Evolutionary conservation across 78 protist genomes (phyloP).

Genomic region (Bigelowiella natans): DNA sequence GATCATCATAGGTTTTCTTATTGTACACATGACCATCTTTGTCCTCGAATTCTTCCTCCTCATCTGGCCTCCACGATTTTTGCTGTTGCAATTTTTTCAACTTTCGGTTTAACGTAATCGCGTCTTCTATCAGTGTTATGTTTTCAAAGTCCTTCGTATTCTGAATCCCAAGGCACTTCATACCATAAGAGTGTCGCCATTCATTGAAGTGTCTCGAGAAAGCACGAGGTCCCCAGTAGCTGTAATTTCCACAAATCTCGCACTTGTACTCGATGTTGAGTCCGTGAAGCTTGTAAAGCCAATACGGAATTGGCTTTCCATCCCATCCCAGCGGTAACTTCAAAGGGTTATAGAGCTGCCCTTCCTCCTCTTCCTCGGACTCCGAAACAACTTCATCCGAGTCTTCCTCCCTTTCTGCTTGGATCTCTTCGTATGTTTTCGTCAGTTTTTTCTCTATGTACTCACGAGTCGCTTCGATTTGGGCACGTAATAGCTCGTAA

Average conservation of each 20-base stretch:
- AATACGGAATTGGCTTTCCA: slow-evolving; percentile 96
- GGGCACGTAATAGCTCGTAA: background rate
- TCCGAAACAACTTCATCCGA: background rate
- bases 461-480: background rate
- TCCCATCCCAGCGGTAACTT: slow-evolving; percentile 87
- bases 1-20: slow-evolving; percentile 72
- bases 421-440: background rate
- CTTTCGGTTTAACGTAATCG: slow-evolving; percentile 38
- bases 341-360: slow-evolving; percentile 46
- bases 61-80: slow-evolving; percentile 45
- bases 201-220: slow-evolving; percentile 28
- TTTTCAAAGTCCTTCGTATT: slow-evolving; percentile 47
- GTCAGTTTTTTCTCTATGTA: background rate
- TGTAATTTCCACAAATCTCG: slow-evolving; percentile 87
- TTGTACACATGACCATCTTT: slow-evolving; percentile 69
- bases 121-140: slow-evolving; percentile 77
- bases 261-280: slow-evolving; percentile 65
- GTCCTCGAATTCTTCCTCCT: slow-evolving; percentile 91
- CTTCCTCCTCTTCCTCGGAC: slow-evolving; percentile 59
- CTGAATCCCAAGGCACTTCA: slow-evolving; percentile 66
- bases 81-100: background rate
- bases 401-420: background rate
- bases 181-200: slow-evolving; percentile 73
- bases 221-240: slow-evolving; percentile 62
- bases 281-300: slow-evolving; percentile 30